Evolutionary conservation across 2,329 filamentous ascomycete species (phyloP).

Genomic region (Chaetomiaceae sp.): DNA sequence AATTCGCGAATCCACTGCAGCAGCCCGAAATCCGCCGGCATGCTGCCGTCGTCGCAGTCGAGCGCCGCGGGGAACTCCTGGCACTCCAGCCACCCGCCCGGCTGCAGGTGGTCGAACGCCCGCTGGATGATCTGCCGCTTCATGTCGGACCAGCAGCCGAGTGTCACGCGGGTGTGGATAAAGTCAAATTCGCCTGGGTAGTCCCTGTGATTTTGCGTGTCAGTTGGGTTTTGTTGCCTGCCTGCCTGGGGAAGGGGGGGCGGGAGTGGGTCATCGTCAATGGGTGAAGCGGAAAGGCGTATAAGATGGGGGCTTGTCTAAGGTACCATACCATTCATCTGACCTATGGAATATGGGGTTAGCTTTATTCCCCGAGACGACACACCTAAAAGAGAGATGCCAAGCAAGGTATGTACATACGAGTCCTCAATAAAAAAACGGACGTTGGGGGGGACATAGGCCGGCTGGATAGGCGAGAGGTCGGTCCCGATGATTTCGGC

Average conservation of each 20-base stretch:
- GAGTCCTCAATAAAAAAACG: slow-evolving; percentile 69
- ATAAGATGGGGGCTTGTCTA: too few species aligned
- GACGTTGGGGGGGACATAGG: slow-evolving; percentile 64
- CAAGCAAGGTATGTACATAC: slow-evolving; percentile 24
- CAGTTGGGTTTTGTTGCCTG: neutral
- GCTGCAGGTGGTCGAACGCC: slow-evolving; percentile 44
- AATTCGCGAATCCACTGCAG: slow-evolving; percentile 25
- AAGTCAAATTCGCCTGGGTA: slow-evolving; percentile 41
- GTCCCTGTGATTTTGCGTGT: slow-evolving; percentile 7
- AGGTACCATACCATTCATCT: slow-evolving; percentile 48
- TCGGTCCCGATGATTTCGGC: slow-evolving; percentile 59
- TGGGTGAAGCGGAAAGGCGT: slow-evolving; percentile 35
- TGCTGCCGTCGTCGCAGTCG: slow-evolving; percentile 27
- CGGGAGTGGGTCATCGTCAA: too few species aligned
- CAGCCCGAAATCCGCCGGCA: slow-evolving; percentile 19
- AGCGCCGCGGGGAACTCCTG: slow-evolving; percentile 40
- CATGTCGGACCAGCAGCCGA: slow-evolving; percentile 47
- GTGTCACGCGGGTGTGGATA: slow-evolving; percentile 47
- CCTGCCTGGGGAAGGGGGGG: too few species aligned
- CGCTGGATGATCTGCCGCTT: slow-evolving; percentile 46
- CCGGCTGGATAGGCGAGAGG: slow-evolving; percentile 63
- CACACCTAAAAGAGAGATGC: neutral
- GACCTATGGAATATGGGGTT: slow-evolving; percentile 30
- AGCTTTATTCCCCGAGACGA: neutral
- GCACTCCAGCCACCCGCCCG: slow-evolving; percentile 52